Evolutionary conservation across 202 grass and related monocot genomes (phyloP).

Genomic region (Schoenoplectus triqueter): DNA sequence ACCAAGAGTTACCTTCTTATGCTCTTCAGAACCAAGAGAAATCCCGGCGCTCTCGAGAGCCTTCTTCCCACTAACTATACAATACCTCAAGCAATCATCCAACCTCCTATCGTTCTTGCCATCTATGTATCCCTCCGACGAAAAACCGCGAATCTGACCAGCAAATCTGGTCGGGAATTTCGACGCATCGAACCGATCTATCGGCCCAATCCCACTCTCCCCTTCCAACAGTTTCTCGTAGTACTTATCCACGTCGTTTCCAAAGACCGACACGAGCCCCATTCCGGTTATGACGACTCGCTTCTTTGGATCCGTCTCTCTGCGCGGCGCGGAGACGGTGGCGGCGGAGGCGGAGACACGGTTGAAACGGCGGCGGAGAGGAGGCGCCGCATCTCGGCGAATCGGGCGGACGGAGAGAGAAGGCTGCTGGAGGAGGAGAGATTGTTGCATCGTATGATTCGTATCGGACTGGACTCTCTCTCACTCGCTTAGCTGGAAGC

Average conservation of each 20-base stretch:
- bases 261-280: slow-evolving; percentile 58
- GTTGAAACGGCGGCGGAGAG: slow-evolving; percentile 12
- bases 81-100: slow-evolving; percentile 57
- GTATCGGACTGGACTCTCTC: background rate
- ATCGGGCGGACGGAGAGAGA: slow-evolving; percentile 42
- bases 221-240: slow-evolving; percentile 51
- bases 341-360: background rate
- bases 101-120: slow-evolving; percentile 47
- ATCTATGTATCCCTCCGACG: slow-evolving; percentile 59
- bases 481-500: background rate
- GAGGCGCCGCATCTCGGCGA: slow-evolving; percentile 9
- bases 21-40: slow-evolving; percentile 45
- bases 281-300: slow-evolving; percentile 54
- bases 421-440: slow-evolving; percentile 44
- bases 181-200: slow-evolving; percentile 47
- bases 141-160: slow-evolving; percentile 51
- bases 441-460: slow-evolving; percentile 30
- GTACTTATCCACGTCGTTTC: slow-evolving; percentile 51
- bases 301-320: slow-evolving; percentile 54
- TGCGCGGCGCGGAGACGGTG: background rate
- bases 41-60: slow-evolving; percentile 53
- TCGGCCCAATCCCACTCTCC: slow-evolving; percentile 46
- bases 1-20: slow-evolving; percentile 47
- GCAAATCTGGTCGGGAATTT: slow-evolving; percentile 52
- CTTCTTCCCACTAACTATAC: slow-evolving; percentile 59